These are phyloP conservation scores for Rosa chinensis DNA, from an alignment of 306 rosid genomes.

Conservation along the genomic window DNA sequence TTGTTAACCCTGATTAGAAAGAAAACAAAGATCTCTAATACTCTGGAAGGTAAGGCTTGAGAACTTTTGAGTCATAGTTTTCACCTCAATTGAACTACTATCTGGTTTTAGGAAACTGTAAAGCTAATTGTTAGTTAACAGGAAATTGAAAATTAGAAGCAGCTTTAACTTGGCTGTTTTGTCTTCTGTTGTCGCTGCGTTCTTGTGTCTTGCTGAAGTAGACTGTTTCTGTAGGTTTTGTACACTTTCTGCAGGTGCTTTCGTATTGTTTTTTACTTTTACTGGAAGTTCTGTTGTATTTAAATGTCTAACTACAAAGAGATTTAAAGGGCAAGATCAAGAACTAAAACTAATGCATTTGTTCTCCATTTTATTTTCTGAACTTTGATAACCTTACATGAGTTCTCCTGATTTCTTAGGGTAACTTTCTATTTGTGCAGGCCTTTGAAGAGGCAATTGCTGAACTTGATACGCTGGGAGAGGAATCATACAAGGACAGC, in stretches of 20 bases:
- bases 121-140: not conserved
- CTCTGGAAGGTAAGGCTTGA: not conserved
- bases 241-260: not conserved
- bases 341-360: not conserved
- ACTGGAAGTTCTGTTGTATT: not conserved
- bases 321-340: not conserved
- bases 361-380: not conserved
- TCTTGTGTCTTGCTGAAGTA: not conserved
- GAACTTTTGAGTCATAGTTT: not conserved
- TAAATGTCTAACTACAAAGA: not conserved
- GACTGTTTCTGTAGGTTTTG: not conserved
- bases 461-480: constrained; percentile 46
- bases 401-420: not conserved
- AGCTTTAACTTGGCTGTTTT: not conserved
- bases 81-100: not conserved
- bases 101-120: not conserved
- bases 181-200: not conserved
- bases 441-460: constrained; percentile 50
- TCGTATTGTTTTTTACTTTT: not conserved
- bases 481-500: constrained; percentile 50
- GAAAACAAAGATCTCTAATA: not conserved
- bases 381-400: not conserved
- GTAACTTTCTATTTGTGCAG: not conserved
- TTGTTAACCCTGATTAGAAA: not conserved
- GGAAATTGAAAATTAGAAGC: not conserved